phyloP scores from a whole-genome alignment of 306 rosid species.

The Bauhinia variegata region DNA sequence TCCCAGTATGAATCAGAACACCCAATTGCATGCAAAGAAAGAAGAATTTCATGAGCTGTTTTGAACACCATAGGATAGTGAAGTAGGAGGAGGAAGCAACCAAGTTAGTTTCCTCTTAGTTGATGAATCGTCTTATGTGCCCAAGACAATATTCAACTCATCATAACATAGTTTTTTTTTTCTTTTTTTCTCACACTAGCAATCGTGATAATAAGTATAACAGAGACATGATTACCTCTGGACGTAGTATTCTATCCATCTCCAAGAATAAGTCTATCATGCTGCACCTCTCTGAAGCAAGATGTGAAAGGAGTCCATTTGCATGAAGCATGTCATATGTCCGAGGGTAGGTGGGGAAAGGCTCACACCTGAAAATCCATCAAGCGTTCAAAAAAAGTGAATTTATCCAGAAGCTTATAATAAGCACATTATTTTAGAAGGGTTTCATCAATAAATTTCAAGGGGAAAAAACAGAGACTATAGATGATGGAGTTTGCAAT shows the following conservation, averaged over 20 bases:
- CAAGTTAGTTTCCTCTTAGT: too few relatives aligned
- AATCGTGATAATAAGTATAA: conserved; percentile 20
- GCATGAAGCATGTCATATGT: conserved; percentile 95
- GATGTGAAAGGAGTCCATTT: conserved; percentile 77
- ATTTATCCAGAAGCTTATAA: conserved; percentile 15
- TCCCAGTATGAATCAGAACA: too few relatives aligned
- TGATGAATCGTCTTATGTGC: too few relatives aligned
- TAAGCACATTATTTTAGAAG: too few relatives aligned
- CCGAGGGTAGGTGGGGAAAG: conserved; percentile 96
- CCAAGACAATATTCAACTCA: background rate
- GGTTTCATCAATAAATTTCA: too few relatives aligned
- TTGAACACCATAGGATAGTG: background rate
- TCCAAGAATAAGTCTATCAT: conserved; percentile 78
- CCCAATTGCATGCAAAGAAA: conserved; percentile 13
- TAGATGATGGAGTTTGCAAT: too few relatives aligned
- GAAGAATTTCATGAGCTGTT: conserved; percentile 8
- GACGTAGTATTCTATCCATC: conserved; percentile 97
- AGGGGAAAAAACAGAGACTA: too few relatives aligned
- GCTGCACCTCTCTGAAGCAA: conserved; percentile 73
- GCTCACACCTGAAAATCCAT: conserved; percentile 82
- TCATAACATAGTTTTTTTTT: too few relatives aligned
- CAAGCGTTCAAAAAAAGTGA: conserved; percentile 33
- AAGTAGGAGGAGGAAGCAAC: too few relatives aligned
- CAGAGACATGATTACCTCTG: conserved; percentile 63
- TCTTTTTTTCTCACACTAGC: background rate